Evolutionary conservation across 2,329 filamentous ascomycete species (phyloP), one percentile per base, ranked within the genome.

Genomic region (Aspergillus sp.): DNA sequence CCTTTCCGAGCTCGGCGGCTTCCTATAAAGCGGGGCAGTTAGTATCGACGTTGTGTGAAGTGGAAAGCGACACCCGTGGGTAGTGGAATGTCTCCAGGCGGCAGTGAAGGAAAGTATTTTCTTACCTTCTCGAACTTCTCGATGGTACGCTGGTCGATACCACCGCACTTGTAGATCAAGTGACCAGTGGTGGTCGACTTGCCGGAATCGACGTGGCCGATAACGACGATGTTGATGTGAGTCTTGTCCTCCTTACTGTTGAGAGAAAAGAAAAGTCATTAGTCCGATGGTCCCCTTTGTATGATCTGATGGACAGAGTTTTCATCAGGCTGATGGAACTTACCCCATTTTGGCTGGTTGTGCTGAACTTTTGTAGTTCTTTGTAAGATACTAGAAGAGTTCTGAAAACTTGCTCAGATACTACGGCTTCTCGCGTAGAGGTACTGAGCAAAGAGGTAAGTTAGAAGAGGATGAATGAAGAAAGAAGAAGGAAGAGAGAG

Each of bases 111-210:
- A 7, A 7, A 10, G 16, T 24, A 16, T 54, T 20, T 20, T 59
- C 87, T 80, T 83, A 96, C 92, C 92, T 99, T 99, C 93, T 99
- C 95, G 89, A 99, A 99, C 91, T 99, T 99, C 90, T 99, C 95
- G 81, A 99, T 99, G 83, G 94, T 98, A 92, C 95, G 94, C 88
- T 94, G 92, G 91, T 99, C 95, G 80, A 98, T 99, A 92, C 95
- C 95, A 90, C 95, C 95, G 87, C 95, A 98, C 90, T 99, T 94
- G 92, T 98, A 98, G 91, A 99, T 98, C 89, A 99, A 89, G 87
- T 94, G 89, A 92, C 91, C 88, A 74, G 89, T 91, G 82, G 93
- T 97, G 82, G 93, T 97, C 74, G 93, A 96, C 90, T 97, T 97
- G 85, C 93, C 94, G 82, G 92, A 96, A 85, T 96, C 92, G 91